Conservation (phyloP, 1,284 basidiomycete species). For the Pholiota adiposa region DNA sequence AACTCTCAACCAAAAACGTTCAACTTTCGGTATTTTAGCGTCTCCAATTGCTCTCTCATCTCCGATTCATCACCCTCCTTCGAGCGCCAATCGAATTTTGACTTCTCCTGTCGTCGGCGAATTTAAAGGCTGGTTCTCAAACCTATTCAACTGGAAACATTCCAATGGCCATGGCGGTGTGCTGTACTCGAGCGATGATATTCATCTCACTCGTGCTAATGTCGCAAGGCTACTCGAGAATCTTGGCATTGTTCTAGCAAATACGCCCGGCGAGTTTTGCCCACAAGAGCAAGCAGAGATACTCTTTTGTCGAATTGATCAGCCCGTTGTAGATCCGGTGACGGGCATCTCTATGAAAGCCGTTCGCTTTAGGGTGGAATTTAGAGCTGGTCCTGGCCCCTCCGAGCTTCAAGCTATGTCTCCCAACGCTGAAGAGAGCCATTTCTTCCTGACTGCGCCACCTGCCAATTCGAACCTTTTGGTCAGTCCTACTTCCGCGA, state of each 20-base stretch:
- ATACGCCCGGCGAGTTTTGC: constrained; percentile 12
- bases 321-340: constrained; percentile 38
- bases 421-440: constrained; percentile 43
- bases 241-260: constrained; percentile 56
- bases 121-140: constrained; percentile 84
- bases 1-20: constrained; percentile 33
- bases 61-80: constrained; percentile 23
- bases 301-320: constrained; percentile 72
- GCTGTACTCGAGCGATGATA: constrained; percentile 71
- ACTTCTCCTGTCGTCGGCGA: constrained; percentile 67
- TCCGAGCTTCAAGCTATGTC: constrained; percentile 16
- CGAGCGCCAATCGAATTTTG: constrained; percentile 33
- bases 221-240: constrained; percentile 67
- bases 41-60: constrained; percentile 40
- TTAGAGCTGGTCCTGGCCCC: constrained; percentile 29
- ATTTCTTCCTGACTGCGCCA: constrained; percentile 21
- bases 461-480: constrained; percentile 16
- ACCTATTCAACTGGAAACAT: constrained; percentile 78
- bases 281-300: constrained; percentile 34
- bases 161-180: constrained; percentile 45
- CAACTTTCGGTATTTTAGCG: constrained; percentile 41
- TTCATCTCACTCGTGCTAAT: constrained; percentile 66
- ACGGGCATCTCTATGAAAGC: constrained; percentile 42
- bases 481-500: constrained; percentile 21
- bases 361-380: constrained; percentile 49